Percentiles rank a stretch among this genome's conserved stretches.
phyloP scores from a whole-genome alignment of 768 basidiomycete species.

The Collybia sordida region DNA sequence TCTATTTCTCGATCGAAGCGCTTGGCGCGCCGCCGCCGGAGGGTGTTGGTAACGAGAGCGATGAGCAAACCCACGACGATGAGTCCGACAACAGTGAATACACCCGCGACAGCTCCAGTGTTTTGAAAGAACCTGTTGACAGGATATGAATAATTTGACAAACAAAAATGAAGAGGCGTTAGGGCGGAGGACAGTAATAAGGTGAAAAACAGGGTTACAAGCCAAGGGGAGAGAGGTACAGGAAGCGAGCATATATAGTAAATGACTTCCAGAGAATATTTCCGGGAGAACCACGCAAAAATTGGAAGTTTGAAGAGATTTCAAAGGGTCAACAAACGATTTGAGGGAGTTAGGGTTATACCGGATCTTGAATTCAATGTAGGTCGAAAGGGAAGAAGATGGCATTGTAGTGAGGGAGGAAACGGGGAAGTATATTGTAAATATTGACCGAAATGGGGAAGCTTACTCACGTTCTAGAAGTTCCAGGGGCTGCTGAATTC shows the following conservation, averaged over 20 bases:
- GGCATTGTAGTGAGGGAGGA: neutral
- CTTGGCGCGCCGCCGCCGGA: slow-evolving; percentile 64
- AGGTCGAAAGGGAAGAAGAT: too few species aligned
- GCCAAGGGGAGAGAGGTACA: too few species aligned
- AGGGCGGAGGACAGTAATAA: too few species aligned
- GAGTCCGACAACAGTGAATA: slow-evolving; percentile 71
- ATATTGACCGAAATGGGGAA: neutral
- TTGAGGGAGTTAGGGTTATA: too few species aligned
- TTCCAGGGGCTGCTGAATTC: neutral
- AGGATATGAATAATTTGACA: neutral
- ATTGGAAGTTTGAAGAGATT: too few species aligned
- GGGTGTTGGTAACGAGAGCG: slow-evolving; percentile 43
- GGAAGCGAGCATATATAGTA: too few species aligned
- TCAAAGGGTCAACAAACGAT: too few species aligned
- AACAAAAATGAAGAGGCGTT: neutral
- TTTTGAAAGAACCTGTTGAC: slow-evolving; percentile 64
- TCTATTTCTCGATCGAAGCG: slow-evolving; percentile 74
- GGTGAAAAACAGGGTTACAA: too few species aligned
- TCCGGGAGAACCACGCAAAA: too few species aligned
- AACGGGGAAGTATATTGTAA: neutral
- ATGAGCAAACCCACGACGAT: slow-evolving; percentile 51
- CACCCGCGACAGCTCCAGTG: slow-evolving; percentile 69
- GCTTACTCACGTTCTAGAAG: neutral
- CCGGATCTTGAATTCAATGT: too few species aligned
- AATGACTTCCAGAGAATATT: too few species aligned